Evolutionary conservation across 2,329 filamentous ascomycete genomes (phyloP).

Genomic region (Claviceps sp.): DNA sequence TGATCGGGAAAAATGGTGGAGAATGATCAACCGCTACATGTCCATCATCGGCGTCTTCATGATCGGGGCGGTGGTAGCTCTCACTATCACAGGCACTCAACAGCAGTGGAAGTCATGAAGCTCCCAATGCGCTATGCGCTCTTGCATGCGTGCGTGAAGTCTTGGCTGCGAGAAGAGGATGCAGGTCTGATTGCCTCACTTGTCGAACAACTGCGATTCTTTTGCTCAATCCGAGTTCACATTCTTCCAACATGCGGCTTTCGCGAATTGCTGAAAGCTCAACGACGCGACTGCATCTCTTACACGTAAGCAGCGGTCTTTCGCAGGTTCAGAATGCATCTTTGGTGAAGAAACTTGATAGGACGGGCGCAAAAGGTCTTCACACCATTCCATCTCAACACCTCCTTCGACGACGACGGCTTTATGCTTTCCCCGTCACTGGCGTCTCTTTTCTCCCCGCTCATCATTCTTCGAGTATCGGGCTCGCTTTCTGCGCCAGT

Average conservation of each 20-base stretch:
- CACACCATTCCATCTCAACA: not conserved
- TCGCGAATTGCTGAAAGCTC: no score
- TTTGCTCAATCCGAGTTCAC: no score
- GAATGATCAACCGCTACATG: conserved; percentile 45
- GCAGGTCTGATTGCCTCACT: not conserved
- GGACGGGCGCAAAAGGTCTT: not conserved
- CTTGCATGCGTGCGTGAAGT: not conserved
- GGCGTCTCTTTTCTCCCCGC: not conserved
- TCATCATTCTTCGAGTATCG: not conserved
- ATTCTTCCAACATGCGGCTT: no score
- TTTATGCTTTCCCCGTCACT: not conserved
- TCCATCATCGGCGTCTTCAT: conserved; percentile 41
- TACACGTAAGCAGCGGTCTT: no score
- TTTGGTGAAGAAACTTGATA: not conserved
- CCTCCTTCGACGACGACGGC: not conserved
- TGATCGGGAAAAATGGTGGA: conserved; percentile 45
- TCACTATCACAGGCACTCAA: conserved; percentile 40
- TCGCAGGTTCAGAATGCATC: no score
- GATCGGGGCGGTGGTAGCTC: conserved; percentile 35
- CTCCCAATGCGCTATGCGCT: not conserved
- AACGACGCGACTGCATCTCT: no score
- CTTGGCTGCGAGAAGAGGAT: not conserved
- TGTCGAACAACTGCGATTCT: no score
- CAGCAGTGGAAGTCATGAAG: conserved; percentile 29
- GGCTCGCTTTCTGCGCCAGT: not conserved